Conservation (phyloP, 805 yeast genomes). For the Pichia insulana region DNA sequence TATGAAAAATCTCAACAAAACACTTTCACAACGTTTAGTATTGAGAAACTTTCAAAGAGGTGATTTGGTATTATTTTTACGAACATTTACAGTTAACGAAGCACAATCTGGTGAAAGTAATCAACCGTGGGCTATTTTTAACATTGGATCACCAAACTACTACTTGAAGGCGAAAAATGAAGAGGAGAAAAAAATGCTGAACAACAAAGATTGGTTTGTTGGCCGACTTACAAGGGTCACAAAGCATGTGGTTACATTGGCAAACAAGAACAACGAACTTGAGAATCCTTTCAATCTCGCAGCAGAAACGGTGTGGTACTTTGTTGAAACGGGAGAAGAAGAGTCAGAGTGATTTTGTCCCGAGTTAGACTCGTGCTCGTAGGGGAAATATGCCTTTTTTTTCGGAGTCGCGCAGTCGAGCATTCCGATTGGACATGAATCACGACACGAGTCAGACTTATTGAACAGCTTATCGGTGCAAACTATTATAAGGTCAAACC, state of each 20-base stretch:
- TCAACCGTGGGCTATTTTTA: slow-evolving; percentile 91
- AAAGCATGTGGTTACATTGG: slow-evolving; percentile 42
- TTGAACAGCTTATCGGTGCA: too few relatives aligned
- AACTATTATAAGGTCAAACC: too few relatives aligned
- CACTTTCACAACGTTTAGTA: slow-evolving; percentile 46
- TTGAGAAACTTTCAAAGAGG: slow-evolving; percentile 58
- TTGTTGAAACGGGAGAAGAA: slow-evolving; percentile 38
- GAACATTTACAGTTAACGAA: slow-evolving; percentile 36
- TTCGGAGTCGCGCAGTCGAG: neutral
- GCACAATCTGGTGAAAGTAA: slow-evolving; percentile 1
- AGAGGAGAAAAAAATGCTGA: slow-evolving; percentile 18
- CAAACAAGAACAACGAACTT: slow-evolving; percentile 26
- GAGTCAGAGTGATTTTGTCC: neutral
- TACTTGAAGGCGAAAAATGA: slow-evolving; percentile 42
- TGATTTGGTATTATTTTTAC: slow-evolving; percentile 79
- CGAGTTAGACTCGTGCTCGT: neutral
- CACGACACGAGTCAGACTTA: neutral
- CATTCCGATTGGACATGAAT: neutral
- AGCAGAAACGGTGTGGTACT: slow-evolving; percentile 55
- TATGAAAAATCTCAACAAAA: slow-evolving; percentile 29
- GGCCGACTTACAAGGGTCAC: slow-evolving; percentile 58
- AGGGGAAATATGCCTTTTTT: too few relatives aligned
- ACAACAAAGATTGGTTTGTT: slow-evolving; percentile 72
- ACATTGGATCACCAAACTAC: slow-evolving; percentile 79
- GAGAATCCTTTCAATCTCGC: slow-evolving; percentile 62